These are phyloP conservation scores for Trifolium subterraneum DNA, from an alignment of 306 rosid species.

Conservation along the genomic window DNA sequence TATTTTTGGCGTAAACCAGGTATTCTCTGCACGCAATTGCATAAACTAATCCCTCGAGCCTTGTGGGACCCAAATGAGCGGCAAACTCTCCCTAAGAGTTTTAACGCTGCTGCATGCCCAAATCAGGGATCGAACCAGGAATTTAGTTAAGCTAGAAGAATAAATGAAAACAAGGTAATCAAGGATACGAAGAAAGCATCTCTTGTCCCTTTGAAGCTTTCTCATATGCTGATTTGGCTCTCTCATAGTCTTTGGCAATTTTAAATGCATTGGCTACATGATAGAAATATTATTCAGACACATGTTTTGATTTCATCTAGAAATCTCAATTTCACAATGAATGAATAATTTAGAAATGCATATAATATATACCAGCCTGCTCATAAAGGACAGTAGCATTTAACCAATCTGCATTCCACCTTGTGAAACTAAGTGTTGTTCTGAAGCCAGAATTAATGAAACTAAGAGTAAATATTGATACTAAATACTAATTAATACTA, in stretches of 20 bases:
- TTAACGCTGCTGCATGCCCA: too few relatives aligned
- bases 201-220: slow-evolving; percentile 24
- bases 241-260: slow-evolving; percentile 5
- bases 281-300: not conserved
- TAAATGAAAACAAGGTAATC: not conserved
- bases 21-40: too few relatives aligned
- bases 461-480: too few relatives aligned
- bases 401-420: slow-evolving; percentile 31
- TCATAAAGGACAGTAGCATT: slow-evolving; percentile 21
- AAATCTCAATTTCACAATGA: not conserved
- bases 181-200: slow-evolving; percentile 33
- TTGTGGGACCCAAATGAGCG: too few relatives aligned
- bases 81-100: too few relatives aligned
- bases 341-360: not conserved
- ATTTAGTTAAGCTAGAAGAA: not conserved
- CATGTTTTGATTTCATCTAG: not conserved
- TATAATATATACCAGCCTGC: slow-evolving; percentile 2
- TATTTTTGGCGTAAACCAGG: too few relatives aligned
- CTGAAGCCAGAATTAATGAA: not conserved
- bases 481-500: too few relatives aligned
- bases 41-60: too few relatives aligned
- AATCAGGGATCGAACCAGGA: too few relatives aligned
- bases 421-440: slow-evolving; percentile 25
- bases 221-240: slow-evolving; percentile 5
- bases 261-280: slow-evolving; percentile 12